Base-by-base conservation (phyloP, 176 grass and related monocot genomes). In the Poa pratensis region DNA sequence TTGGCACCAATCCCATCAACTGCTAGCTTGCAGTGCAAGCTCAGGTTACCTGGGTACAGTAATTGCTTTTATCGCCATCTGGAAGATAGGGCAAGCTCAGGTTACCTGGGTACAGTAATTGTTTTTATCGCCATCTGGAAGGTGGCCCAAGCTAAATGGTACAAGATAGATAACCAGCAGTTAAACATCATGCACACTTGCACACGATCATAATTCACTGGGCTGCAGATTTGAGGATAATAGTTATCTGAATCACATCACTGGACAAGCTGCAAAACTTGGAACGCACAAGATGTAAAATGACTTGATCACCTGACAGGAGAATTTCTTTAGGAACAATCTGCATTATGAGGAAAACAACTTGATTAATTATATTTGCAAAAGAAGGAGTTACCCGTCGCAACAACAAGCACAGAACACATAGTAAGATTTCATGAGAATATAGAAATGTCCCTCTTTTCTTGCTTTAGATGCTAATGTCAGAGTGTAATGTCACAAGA, bases 121-220 rank as follows among this genome's bases (percentile, higher is more conserved):
- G 37, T 81, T 87, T 94, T 91, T 10, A 80, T 97, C 92, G 83
- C 90, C 95, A 11, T 74, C 92, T 20, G 86, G 92, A 70, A 97
- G 88, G 83, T 97, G 92, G n/a, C 95, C 92, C 88, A 97, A 42
- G 40, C 40, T 42, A 42, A 42, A 42, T 42, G 40, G 40, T 42
- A 42, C 40, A 42, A n/a, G n/a, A n/a, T n/a, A n/a, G n/a, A n/a
- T n/a, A n/a, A n/a, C n/a, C n/a, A n/a, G n/a, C n/a, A 4, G 63
- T 69, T 10, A 78, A 52, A 70, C n/a, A 83, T 39, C 10, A 69
- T 59, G 4, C 3, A 32, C 23, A 61, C 45, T 48, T 59, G 4
- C 6, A 32, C 23, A 71, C 3, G 19, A 72, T 70, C 11, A 3
- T 72, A 49, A 26, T 51, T 52, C 71, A 74, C 53, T 76, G 27